These are phyloP conservation scores for Cyberlindnera petersonii DNA, from an alignment of 805 yeast genomes.

Conservation along the genomic window DNA sequence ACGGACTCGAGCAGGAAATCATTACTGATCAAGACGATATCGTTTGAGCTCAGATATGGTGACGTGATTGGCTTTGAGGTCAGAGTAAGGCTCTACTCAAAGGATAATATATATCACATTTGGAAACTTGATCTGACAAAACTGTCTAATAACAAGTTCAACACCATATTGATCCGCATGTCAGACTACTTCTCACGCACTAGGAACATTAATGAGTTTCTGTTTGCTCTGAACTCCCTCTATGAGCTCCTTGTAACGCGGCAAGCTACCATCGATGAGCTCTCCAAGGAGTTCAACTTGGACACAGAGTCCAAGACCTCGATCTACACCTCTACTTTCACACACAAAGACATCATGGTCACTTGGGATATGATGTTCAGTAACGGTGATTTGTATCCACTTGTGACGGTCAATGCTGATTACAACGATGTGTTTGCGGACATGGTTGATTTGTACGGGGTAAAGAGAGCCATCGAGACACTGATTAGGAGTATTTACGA, in stretches of 20 bases:
- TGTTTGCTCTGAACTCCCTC: slow-evolving; percentile 18
- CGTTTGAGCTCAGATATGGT: slow-evolving; percentile 15
- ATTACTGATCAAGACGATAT: slow-evolving; percentile 18
- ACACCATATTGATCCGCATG: slow-evolving; percentile 15
- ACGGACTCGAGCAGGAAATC: slow-evolving; percentile 10
- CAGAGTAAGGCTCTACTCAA: slow-evolving; percentile 13
- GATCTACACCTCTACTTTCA: slow-evolving; percentile 3
- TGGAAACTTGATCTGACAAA: slow-evolving; percentile 12
- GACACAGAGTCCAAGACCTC: background rate
- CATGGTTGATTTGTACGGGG: slow-evolving; percentile 15
- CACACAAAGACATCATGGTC: slow-evolving; percentile 3
- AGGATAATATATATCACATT: slow-evolving; percentile 13
- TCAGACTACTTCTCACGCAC: slow-evolving; percentile 4
- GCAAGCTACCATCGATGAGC: slow-evolving; percentile 8
- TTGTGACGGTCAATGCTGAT: slow-evolving; percentile 12
- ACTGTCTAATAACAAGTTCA: slow-evolving; percentile 23
- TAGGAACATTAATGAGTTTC: slow-evolving; percentile 23
- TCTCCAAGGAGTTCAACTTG: slow-evolving; percentile 4
- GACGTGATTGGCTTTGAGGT: slow-evolving; percentile 15
- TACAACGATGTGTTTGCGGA: slow-evolving; percentile 15
- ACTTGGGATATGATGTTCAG: slow-evolving; percentile 18
- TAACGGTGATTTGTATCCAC: slow-evolving; percentile 6
- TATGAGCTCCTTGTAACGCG: slow-evolving; percentile 15
- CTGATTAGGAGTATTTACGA: slow-evolving; percentile 2
- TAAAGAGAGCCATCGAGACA: slow-evolving; percentile 8